Evolutionary conservation across 257 asterid genomes (phyloP).

Genomic region (Sherardia arvensis): DNA sequence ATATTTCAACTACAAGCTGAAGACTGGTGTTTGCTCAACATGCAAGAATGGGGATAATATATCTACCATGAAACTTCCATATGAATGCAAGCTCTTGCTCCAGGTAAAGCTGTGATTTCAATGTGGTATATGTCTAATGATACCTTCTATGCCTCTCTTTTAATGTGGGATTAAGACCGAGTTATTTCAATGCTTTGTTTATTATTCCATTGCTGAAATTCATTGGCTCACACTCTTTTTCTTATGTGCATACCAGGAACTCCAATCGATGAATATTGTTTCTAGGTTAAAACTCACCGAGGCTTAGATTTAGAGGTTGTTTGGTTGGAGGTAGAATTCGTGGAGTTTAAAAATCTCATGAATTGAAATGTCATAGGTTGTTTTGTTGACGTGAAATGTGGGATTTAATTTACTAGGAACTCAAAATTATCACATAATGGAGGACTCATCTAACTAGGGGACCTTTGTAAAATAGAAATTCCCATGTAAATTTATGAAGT

Average conservation of each 20-base stretch:
- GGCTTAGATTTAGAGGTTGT: constrained; percentile 16
- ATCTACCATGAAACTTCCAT: constrained; percentile 93
- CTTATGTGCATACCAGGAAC: constrained; percentile 21
- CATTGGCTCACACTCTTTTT: background rate
- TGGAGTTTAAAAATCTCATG: no score
- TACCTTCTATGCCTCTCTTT: no score
- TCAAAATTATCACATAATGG: no score
- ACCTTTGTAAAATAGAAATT: no score
- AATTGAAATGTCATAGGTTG: no score
- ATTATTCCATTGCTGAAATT: background rate
- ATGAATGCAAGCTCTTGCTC: constrained; percentile 94
- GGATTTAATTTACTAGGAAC: no score
- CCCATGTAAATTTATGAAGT: no score
- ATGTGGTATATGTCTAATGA: no score
- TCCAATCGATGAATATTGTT: constrained; percentile 39
- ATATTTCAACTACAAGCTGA: constrained; percentile 65
- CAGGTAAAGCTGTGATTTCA: constrained; percentile 42
- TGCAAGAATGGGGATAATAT: constrained; percentile 86
- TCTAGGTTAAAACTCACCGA: constrained; percentile 31
- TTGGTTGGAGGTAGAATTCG: no score
- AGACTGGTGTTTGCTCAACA: constrained; percentile 62
- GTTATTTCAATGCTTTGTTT: background rate
- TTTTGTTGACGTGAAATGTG: no score
- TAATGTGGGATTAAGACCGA: background rate
- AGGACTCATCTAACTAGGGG: no score